These are phyloP conservation scores for Caryopteris hybrid DNA, from an alignment of 305 asterid species.

Conservation along the genomic window DNA sequence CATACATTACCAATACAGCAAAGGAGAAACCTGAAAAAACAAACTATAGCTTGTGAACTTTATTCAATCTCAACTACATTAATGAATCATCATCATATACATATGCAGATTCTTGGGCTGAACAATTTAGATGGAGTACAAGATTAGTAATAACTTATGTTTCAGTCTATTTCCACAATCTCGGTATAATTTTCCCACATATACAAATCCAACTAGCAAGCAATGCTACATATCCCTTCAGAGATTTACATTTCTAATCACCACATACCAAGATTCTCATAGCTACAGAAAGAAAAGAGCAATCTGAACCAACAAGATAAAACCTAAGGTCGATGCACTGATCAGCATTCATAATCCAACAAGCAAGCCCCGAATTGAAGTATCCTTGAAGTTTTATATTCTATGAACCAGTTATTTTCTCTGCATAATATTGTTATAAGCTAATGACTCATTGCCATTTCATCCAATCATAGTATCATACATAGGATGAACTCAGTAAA, in stretches of 20 bases:
- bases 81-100: slow-evolving; percentile 1
- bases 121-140: neutral
- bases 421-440: neutral
- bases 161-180: slow-evolving; percentile 1
- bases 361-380: neutral
- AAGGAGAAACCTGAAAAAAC: neutral
- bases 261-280: neutral
- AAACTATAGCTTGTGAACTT: neutral
- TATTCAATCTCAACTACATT: neutral
- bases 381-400: neutral
- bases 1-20: neutral
- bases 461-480: neutral
- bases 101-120: neutral
- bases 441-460: neutral
- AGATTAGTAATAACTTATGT: neutral
- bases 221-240: slow-evolving; percentile 4
- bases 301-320: neutral
- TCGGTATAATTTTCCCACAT: neutral
- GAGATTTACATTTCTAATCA: neutral
- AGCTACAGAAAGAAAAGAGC: neutral
- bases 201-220: neutral
- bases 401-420: neutral
- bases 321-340: too few species aligned
- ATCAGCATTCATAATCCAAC: neutral
- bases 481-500: neutral